phyloP scores from a whole-genome alignment of 768 basidiomycete genomes.

The Termitomyces sp. region DNA sequence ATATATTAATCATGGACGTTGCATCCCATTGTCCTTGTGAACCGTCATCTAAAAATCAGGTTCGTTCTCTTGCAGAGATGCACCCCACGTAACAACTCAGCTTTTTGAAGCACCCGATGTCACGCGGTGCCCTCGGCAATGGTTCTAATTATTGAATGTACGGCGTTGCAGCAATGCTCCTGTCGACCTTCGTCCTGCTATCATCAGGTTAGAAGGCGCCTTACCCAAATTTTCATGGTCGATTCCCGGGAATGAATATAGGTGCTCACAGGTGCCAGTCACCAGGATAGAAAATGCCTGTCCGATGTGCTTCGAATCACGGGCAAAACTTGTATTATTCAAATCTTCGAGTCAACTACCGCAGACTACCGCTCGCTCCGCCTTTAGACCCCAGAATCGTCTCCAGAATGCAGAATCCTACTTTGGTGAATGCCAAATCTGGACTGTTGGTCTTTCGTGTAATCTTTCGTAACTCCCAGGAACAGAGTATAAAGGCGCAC shows the following conservation, averaged over 20 bases:
- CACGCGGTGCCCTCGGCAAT: too few species aligned
- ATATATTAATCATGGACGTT: too few species aligned
- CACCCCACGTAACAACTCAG: too few species aligned
- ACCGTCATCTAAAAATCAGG: too few species aligned
- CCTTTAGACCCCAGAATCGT: constrained; percentile 22
- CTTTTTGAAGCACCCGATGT: too few species aligned
- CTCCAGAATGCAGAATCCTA: constrained; percentile 4
- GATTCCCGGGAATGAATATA: neutral
- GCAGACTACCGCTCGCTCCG: constrained; percentile 16
- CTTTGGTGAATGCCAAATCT: constrained; percentile 36
- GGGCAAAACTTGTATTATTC: constrained; percentile 6
- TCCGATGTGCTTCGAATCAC: constrained; percentile 17
- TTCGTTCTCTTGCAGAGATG: too few species aligned
- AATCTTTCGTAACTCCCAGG: neutral
- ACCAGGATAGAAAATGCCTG: neutral
- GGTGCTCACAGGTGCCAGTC: neutral
- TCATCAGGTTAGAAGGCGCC: too few species aligned
- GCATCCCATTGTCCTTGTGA: too few species aligned
- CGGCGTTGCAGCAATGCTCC: too few species aligned
- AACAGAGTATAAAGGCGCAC: constrained; percentile 13
- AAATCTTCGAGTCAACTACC: constrained; percentile 16
- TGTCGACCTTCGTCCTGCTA: too few species aligned
- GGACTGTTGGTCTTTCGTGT: constrained; percentile 2
- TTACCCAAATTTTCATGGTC: too few species aligned
- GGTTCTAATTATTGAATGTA: too few species aligned